Conservation (phyloP, 495 filamentous ascomycete genomes). For the Penicillium turbatum region DNA sequence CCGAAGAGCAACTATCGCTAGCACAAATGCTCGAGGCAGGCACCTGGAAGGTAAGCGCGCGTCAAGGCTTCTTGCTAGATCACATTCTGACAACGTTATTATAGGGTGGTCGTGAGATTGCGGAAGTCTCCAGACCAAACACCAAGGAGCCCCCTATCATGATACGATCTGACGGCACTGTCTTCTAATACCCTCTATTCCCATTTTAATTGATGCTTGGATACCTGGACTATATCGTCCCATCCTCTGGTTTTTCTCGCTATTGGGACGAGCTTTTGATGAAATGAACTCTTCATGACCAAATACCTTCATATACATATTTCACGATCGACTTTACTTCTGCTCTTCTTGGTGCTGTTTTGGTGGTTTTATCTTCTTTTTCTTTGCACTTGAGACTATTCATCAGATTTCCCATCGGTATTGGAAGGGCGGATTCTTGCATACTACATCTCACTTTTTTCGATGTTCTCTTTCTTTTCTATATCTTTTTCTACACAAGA, state of each 20-base stretch:
- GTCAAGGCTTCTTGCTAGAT: not conserved
- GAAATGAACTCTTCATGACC: constrained; percentile 41
- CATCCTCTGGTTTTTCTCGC: constrained; percentile 9
- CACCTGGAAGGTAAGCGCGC: constrained; percentile 69
- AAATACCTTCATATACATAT: constrained; percentile 17
- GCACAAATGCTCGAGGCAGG: constrained; percentile 70
- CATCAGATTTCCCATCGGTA: not conserved
- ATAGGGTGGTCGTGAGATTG: constrained; percentile 92
- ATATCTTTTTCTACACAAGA: not conserved
- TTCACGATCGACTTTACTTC: constrained; percentile 15
- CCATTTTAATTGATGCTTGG: constrained; percentile 29
- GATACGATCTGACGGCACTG: constrained; percentile 92
- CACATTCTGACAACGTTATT: constrained; percentile 23
- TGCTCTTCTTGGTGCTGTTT: not conserved
- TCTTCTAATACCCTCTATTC: constrained; percentile 61
- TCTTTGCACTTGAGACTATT: constrained; percentile 8
- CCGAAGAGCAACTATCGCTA: constrained; percentile 50
- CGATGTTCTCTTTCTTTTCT: not conserved
- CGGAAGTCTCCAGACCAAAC: constrained; percentile 91
- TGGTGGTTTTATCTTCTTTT: not conserved
- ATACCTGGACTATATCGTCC: constrained; percentile 30
- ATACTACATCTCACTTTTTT: not conserved
- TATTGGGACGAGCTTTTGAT: constrained; percentile 9
- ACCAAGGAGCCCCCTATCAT: constrained; percentile 96
- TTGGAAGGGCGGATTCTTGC: constrained; percentile 1